These are phyloP conservation scores for Pisolithus sp. DNA, from an alignment of 768 basidiomycete species.

Conservation along the genomic window DNA sequence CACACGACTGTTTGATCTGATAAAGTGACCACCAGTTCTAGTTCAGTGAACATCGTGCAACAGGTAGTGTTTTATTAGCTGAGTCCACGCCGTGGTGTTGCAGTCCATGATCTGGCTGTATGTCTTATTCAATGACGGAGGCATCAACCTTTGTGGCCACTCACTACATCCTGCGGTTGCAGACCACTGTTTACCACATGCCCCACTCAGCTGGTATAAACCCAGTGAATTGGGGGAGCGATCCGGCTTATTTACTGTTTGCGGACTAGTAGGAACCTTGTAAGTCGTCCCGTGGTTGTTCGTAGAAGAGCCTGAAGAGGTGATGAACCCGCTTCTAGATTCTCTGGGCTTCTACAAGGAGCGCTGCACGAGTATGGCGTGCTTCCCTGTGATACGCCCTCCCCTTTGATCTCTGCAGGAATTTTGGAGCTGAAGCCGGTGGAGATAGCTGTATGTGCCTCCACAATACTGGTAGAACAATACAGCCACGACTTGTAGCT, in stretches of 20 bases:
- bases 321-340: constrained; percentile 29
- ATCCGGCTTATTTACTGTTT: constrained; percentile 65
- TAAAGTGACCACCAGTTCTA: constrained; percentile 37
- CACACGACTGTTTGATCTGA: background rate
- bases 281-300: constrained; percentile 20
- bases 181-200: constrained; percentile 18
- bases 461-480: background rate
- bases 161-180: constrained; percentile 70
- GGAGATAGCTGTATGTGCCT: constrained; percentile 53
- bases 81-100: background rate
- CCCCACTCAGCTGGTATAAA: constrained; percentile 55
- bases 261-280: constrained; percentile 57
- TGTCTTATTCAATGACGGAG: constrained; percentile 62
- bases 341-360: constrained; percentile 60
- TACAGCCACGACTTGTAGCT: constrained; percentile 38
- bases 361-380: constrained; percentile 48
- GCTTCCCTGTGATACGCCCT: background rate
- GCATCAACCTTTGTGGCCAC: constrained; percentile 74
- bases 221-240: constrained; percentile 64
- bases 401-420: constrained; percentile 26
- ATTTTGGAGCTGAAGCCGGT: constrained; percentile 49
- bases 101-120: constrained; percentile 40
- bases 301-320: background rate
- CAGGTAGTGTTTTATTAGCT: constrained; percentile 34
- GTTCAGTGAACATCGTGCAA: constrained; percentile 46